Percentiles rank a stretch among this genome's conserved stretches.
These are phyloP conservation scores for Puccinia novopanici DNA, from an alignment of 1,284 basidiomycete genomes.

Conservation along the genomic window DNA sequence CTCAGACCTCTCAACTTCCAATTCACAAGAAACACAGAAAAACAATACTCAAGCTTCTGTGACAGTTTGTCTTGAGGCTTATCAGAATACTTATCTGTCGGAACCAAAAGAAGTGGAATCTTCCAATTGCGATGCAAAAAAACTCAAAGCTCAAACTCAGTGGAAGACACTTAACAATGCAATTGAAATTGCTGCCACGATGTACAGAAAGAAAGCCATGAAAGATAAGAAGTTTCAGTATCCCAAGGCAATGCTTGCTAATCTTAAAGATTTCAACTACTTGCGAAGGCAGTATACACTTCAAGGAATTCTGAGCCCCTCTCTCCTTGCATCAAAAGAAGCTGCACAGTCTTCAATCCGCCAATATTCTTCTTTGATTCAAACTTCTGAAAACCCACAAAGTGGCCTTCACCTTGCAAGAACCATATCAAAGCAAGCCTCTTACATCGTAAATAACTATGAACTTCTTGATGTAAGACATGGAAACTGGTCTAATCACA, in stretches of 20 bases:
- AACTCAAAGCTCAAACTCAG: not conserved
- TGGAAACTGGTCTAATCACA: not conserved
- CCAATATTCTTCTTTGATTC: no score
- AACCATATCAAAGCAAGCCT: not conserved
- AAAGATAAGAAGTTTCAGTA: conserved; percentile 10
- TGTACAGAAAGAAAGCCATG: not conserved
- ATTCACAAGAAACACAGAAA: no score
- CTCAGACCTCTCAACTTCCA: no score
- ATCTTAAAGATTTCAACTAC: conserved; percentile 12
- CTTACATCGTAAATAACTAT: not conserved
- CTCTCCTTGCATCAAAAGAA: not conserved
- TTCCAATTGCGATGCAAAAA: no score
- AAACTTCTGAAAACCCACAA: not conserved
- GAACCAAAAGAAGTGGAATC: no score
- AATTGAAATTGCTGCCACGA: not conserved
- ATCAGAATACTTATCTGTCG: no score
- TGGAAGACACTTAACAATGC: not conserved
- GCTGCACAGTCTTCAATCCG: conserved; percentile 8
- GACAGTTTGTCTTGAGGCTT: no score
- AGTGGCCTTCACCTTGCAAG: not conserved
- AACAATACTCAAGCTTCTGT: no score
- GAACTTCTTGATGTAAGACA: not conserved
- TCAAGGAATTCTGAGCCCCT: not conserved
- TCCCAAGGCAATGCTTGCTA: not conserved
- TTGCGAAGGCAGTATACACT: not conserved